These are phyloP conservation scores for Bruguiera sexangula DNA, from an alignment of 345 rosid species.

Conservation along the genomic window DNA sequence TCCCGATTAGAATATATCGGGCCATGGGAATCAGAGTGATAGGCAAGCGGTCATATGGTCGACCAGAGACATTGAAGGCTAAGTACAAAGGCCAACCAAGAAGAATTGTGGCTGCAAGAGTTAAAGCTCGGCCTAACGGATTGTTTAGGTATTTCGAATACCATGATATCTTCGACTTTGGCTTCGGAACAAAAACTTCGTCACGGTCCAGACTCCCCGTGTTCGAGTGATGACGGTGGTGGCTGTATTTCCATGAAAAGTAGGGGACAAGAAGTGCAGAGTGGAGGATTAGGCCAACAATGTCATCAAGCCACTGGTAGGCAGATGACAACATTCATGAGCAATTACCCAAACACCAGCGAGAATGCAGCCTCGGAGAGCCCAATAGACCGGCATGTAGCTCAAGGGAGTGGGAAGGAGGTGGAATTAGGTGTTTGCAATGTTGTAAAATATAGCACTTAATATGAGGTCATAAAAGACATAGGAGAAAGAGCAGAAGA, in stretches of 20 bases:
- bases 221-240: slow-evolving; percentile 22
- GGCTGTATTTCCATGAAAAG: slow-evolving; percentile 26
- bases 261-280: slow-evolving; percentile 17
- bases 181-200: slow-evolving; percentile 22
- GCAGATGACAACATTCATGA: slow-evolving; percentile 20
- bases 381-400: slow-evolving; percentile 12
- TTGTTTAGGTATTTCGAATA: slow-evolving; percentile 38
- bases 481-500: slow-evolving; percentile 8
- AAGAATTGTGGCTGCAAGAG: slow-evolving; percentile 30
- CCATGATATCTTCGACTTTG: slow-evolving; percentile 33
- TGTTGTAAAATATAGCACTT: neutral
- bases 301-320: slow-evolving; percentile 15
- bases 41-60: slow-evolving; percentile 41
- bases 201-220: slow-evolving; percentile 9
- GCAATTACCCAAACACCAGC: slow-evolving; percentile 20
- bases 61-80: slow-evolving; percentile 46
- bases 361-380: slow-evolving; percentile 18
- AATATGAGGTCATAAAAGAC: slow-evolving; percentile 3
- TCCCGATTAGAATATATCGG: slow-evolving; percentile 14
- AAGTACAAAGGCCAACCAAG: slow-evolving; percentile 53
- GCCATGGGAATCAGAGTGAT: slow-evolving; percentile 40
- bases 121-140: slow-evolving; percentile 39
- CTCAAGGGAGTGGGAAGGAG: slow-evolving; percentile 3
- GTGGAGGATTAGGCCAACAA: slow-evolving; percentile 23
- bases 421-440: slow-evolving; percentile 10